A percentile compares a stretch with the other conserved stretches of the same genome.
phyloP scores from a whole-genome alignment of 768 basidiomycete genomes.

The Trametes cinnabarina region DNA sequence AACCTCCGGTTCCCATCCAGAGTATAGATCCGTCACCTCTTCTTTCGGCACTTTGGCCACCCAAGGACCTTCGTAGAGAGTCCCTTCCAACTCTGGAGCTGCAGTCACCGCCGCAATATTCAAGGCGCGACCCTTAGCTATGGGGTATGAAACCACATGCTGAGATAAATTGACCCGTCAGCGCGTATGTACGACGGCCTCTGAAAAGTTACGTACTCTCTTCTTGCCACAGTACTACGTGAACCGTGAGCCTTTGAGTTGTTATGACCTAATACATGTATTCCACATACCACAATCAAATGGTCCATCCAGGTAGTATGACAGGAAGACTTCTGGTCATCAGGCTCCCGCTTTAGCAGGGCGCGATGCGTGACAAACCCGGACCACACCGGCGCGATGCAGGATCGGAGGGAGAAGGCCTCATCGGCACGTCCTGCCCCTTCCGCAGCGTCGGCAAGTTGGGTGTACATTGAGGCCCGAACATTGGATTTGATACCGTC shows the following conservation, averaged over 20 bases:
- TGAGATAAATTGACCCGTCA: background rate
- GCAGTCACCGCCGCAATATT: background rate
- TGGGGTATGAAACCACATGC: slow-evolving; percentile 14
- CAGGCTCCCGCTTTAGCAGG: background rate
- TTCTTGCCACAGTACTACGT: slow-evolving; percentile 17
- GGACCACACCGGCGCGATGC: background rate
- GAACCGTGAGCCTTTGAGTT: background rate
- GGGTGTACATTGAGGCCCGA: slow-evolving; percentile 7
- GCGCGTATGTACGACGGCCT: no score
- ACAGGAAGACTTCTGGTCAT: background rate
- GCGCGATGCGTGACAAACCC: slow-evolving; percentile 3
- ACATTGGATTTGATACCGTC: slow-evolving; percentile 27
- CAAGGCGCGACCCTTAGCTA: slow-evolving; percentile 5
- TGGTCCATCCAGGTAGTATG: background rate
- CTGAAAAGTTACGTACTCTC: background rate
- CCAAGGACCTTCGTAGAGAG: slow-evolving; percentile 8
- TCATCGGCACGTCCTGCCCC: background rate
- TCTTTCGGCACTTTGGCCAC: background rate
- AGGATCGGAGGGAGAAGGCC: background rate
- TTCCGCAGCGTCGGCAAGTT: slow-evolving; percentile 1
- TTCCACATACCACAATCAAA: background rate
- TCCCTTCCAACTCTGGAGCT: background rate
- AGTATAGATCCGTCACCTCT: background rate
- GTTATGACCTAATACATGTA: background rate
- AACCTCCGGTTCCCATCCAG: slow-evolving; percentile 14